Percentiles rank a stretch among this genome's conserved stretches.
Conservation (phyloP, 129 eudicot species). For the Flaveria trinervia region DNA sequence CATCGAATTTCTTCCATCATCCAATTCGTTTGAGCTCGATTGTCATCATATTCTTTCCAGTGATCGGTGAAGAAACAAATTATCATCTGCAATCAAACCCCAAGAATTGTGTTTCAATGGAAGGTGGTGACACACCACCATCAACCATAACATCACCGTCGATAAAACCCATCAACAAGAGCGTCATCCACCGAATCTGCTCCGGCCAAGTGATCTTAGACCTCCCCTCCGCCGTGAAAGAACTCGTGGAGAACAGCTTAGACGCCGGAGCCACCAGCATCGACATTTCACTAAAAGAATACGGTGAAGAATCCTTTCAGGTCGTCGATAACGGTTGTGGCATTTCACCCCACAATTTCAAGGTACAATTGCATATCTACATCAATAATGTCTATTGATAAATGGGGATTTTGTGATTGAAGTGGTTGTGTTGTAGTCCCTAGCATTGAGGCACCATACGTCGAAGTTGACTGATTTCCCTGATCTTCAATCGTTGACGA, state of each 20-base stretch:
- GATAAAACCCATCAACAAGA: constrained; percentile 73
- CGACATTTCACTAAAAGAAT: constrained; percentile 62
- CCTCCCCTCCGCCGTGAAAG: constrained; percentile 93
- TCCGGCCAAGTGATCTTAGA: constrained; percentile 87
- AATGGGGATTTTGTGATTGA: not conserved
- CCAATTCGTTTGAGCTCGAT: not conserved
- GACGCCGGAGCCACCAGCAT: constrained; percentile 92
- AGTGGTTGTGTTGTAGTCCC: constrained; percentile 46
- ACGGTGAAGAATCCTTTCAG: constrained; percentile 71
- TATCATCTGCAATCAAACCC: not conserved
- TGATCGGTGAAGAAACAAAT: not conserved
- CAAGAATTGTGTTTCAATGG: constrained; percentile 32
- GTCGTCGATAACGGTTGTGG: constrained; percentile 85
- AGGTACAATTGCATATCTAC: constrained; percentile 28
- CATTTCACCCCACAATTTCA: constrained; percentile 69
- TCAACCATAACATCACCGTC: constrained; percentile 32
- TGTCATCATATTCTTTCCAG: too few species aligned
- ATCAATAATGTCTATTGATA: not conserved
- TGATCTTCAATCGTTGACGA: constrained; percentile 83
- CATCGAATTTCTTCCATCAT: constrained; percentile 23
- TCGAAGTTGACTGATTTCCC: constrained; percentile 81
- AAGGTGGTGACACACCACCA: constrained; percentile 30
- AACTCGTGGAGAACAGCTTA: constrained; percentile 90
- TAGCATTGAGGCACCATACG: constrained; percentile 95
- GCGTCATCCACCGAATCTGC: constrained; percentile 77